A percentile compares a stretch with the other conserved stretches of the same genome.
Conservation (phyloP, 179 eudicot species). For the Nepenthes alata region DNA sequence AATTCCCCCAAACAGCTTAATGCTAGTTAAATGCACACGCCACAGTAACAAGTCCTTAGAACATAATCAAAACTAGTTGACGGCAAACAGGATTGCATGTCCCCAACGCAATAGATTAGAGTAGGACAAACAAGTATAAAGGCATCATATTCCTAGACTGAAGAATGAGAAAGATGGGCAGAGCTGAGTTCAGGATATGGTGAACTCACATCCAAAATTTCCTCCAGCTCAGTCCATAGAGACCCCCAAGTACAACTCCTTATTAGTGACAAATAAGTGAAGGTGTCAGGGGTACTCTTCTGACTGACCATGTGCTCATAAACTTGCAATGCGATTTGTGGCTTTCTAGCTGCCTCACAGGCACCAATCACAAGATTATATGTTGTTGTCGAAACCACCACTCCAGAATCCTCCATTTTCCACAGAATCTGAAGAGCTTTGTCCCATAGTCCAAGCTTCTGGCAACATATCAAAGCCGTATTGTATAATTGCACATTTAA, state of each 20-base stretch:
- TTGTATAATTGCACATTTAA: conserved; percentile 53
- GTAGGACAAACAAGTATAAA: too few species aligned
- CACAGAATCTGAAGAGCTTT: conserved; percentile 65
- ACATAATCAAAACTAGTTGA: too few species aligned
- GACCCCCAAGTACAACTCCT: conserved; percentile 86
- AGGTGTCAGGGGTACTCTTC: conserved; percentile 56
- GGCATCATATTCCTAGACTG: not conserved
- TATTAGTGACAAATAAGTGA: conserved; percentile 59
- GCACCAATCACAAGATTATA: conserved; percentile 79
- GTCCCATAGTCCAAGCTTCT: conserved; percentile 60
- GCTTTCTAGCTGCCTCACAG: conserved; percentile 74
- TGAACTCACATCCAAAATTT: conserved; percentile 55
- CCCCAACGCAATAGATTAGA: too few species aligned
- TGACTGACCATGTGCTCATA: conserved; percentile 63
- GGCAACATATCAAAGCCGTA: conserved; percentile 69
- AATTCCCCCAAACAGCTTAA: too few species aligned
- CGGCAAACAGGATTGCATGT: too few species aligned
- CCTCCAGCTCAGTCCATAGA: conserved; percentile 56
- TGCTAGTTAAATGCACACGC: too few species aligned
- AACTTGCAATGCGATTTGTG: conserved; percentile 65
- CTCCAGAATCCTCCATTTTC: conserved; percentile 63
- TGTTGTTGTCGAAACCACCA: conserved; percentile 43
- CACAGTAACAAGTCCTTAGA: too few species aligned
- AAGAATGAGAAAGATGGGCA: not conserved
- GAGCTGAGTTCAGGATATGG: not conserved